Base-by-base conservation (phyloP, 2,329 filamentous ascomycete genomes). In the Beauveria brongniartii region DNA sequence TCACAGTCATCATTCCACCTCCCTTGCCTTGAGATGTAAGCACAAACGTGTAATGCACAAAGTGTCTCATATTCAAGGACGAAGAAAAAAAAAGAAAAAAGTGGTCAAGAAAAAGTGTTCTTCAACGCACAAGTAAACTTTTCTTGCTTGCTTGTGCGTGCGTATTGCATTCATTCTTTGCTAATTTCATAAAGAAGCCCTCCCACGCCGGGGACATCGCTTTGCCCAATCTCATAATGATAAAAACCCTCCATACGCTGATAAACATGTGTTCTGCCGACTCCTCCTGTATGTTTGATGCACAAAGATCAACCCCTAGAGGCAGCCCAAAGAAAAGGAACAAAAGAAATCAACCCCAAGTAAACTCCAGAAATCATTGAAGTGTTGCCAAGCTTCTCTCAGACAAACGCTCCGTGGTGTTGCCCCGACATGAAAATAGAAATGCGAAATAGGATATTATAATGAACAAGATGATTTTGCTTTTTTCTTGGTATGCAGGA, bases 401-500 rank as follows among this genome's bases (percentile, higher is more conserved):
- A 44, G 53, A 8, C 14, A 41, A 28, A 26, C 26, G 12, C 37
- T 26, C 28, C n/a, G 4, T 20, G 37, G 40, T 26, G 10, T 26
- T 28, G 43, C n/a, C 47, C 55, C 28, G n/a, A 59, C 47, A 46
- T 43, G 28, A 57, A 40, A 47, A 52, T 52, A 59, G 20, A 46
- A 53, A 41, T 60, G 50, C 50, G n/a, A 54, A 47, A 53, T 54
- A 48, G 57, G 57, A 60, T 60, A 60, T 60, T 60, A 60, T 60
- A 60, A 60, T 52, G 48, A 53, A 60, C 40, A 54, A 28, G 20
- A 54, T 56, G 53, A 40, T 48, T 51, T 61, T 56, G 52, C 53
- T 57, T 56, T 60, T 56, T 60, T 50, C 40, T 55, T 57, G 59
- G 46, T 56, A 61, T 61, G 59, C 59, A 61, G 59, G 53, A 56